Base-by-base conservation (phyloP, 2,329 filamentous ascomycete species). In the Coniella lustricola region DNA sequence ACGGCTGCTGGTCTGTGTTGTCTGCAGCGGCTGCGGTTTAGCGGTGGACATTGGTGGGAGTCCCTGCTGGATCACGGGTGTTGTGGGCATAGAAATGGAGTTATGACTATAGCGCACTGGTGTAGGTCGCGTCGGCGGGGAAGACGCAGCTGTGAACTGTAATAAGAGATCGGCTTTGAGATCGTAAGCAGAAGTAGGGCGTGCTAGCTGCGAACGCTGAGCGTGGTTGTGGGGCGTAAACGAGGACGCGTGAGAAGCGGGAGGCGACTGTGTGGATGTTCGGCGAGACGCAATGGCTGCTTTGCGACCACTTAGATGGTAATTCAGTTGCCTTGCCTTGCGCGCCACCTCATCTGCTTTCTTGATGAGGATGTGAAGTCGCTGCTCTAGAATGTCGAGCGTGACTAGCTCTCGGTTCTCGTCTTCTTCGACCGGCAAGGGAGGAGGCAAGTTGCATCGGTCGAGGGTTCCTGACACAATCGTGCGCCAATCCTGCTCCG, bases 331-430 rank as follows among this genome's bases (percentile, higher is more conserved):
- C 34, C 87, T 77, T 12, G 88, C 73, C 55, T 68, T 69, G 29
- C 69, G 66, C 14, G 74, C 74, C 14, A 77, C 82, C 70, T 88
- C 84, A 61, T 94, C 89, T 3, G 89, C 88, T 60, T 84, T 81
- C 61, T 88, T 87, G 56, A 87, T 89, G 37, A 95, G 77, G 55
- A 85, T 77, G 33, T 81, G 79, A 32, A 94, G 70, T 53, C 88
- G 85, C 63, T 84, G 81, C 65, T 95, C 87, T 22, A 95, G 66
- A 44, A 94, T 90, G 58, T 93, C 87, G 58, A 94, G 71, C 0
- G 88, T 91, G 12, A 83, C 87, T 33, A 94, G 67, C 62, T 95
- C 89, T 55, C 89, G 88, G 61, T 84, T 81, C 66, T 95, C 90
- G 60, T 95, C 89, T 61, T 94, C 88, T 50, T 86, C 81, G 42